Percentiles rank a stretch among this genome's conserved stretches.
Conservation (phyloP, 1,139 yeast species). For the Neolecta irregularis region DNA sequence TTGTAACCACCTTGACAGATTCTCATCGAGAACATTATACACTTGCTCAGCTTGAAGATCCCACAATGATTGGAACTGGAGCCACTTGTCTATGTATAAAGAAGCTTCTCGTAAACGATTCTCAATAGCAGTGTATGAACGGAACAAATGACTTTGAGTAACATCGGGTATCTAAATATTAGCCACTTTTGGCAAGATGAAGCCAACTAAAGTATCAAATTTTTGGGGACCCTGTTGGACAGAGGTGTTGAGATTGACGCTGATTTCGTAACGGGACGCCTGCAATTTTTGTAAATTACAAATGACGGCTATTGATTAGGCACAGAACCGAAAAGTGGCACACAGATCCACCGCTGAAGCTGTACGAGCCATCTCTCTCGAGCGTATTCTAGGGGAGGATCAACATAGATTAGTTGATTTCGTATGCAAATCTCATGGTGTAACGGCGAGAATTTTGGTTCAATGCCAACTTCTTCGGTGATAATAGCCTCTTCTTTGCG, state of each 20-base stretch:
- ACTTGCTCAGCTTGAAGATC: conserved; percentile 31
- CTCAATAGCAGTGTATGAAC: conserved; percentile 19
- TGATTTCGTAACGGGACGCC: conserved; percentile 24
- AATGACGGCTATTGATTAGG: conserved; percentile 14
- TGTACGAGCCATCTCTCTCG: conserved; percentile 22
- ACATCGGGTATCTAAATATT: conserved; percentile 1
- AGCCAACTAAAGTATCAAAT: conserved; percentile 8
- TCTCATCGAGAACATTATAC: conserved; percentile 23
- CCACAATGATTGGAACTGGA: conserved; percentile 44
- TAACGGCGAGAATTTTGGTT: neutral
- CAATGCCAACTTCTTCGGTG: neutral
- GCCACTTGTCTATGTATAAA: conserved; percentile 37
- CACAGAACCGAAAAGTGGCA: neutral
- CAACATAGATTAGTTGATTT: conserved; percentile 31
- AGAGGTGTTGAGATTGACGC: conserved; percentile 9
- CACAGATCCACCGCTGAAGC: conserved; percentile 22
- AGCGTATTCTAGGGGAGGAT: conserved; percentile 30
- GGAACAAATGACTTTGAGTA: conserved; percentile 7
- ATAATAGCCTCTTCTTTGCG: conserved; percentile 7
- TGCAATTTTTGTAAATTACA: conserved; percentile 19
- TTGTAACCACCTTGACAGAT: conserved; percentile 35
- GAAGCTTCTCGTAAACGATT: conserved; percentile 21
- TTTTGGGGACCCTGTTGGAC: neutral
- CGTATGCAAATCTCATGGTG: conserved; percentile 30
- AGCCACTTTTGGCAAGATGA: neutral